Evolutionary conservation across 1,284 basidiomycete genomes (phyloP), one percentile per base, ranked within the genome.

Genomic region (Irpex lacteus): DNA sequence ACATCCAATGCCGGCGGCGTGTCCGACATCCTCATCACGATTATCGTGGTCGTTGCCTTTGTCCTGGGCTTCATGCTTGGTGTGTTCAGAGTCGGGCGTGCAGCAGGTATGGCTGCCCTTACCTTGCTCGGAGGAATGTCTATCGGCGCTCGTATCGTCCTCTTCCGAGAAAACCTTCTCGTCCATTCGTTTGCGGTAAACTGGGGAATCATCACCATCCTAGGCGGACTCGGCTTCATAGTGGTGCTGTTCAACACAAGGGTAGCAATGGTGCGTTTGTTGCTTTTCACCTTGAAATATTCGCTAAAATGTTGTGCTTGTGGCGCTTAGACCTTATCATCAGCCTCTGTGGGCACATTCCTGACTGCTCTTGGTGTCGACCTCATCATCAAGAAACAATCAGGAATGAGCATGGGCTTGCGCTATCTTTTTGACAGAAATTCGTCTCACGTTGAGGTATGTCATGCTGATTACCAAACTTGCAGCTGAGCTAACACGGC

Each of bases 381-480:
- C 71, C 77, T 89, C 6, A 70, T 81, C 54, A 63, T 88, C 55
- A 81, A 87, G 64, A 77, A 80, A 68, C 88, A 90, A 70, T 73
- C 75, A 5, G 88, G 88, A 3, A 81, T 88, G 80, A 86, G 87
- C 68, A 76, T 81, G 19, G 88, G 88, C 0, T 77, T 90, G 36
- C 81, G 88, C 15, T 84, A 80, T 69, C 78, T 90, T 13, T 82
- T 88, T 66, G 88, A 90, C 70, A 78, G 84, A 58, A 90, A 90
- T 68, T 70, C 76, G 8, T 78, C 81, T 34, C 88, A 90, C 74
- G 72, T 79, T 61, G 76, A 81, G 63, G 88, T 89, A 68, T 62
- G 85, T 78, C 47, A 57, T 59, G 49, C 37, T 44, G 32, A 55
- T 52, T 66, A 49, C 75, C 18, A 84, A n/a, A n/a, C n/a, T n/a